A percentile compares a stretch with the other conserved stretches of the same genome.
These are phyloP conservation scores for Diaporthe sp. DNA, from an alignment of 2,329 filamentous ascomycete genomes.

Conservation along the genomic window DNA sequence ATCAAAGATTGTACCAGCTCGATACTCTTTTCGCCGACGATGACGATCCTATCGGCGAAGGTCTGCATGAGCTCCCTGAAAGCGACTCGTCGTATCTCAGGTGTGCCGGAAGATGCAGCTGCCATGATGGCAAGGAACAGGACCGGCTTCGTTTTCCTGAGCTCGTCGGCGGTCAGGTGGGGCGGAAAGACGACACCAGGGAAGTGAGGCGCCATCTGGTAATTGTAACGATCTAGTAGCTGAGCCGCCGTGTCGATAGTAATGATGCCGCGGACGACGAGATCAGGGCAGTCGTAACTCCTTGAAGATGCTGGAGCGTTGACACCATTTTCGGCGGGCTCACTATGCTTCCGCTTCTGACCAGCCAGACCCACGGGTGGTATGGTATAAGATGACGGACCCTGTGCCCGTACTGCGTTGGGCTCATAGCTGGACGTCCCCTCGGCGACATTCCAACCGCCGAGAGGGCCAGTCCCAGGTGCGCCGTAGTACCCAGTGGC, in stretches of 20 bases:
- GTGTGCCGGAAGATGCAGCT: constrained; percentile 68
- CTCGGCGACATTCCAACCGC: constrained; percentile 30
- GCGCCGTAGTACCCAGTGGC: constrained; percentile 30
- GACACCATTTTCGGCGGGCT: constrained; percentile 38
- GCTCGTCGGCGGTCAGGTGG: constrained; percentile 62
- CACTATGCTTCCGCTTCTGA: constrained; percentile 53
- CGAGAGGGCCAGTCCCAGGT: constrained; percentile 24
- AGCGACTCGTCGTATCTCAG: constrained; percentile 68
- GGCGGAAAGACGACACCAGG: constrained; percentile 71
- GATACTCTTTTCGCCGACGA: constrained; percentile 82
- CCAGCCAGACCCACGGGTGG: constrained; percentile 46
- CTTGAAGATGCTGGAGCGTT: constrained; percentile 31
- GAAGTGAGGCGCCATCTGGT: constrained; percentile 69
- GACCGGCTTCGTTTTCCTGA: constrained; percentile 69
- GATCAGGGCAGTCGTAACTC: constrained; percentile 52
- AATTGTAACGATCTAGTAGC: constrained; percentile 68
- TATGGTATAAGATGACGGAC: constrained; percentile 31
- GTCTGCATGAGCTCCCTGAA: constrained; percentile 77
- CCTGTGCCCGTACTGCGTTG: constrained; percentile 28
- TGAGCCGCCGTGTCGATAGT: constrained; percentile 64
- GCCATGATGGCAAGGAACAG: constrained; percentile 79
- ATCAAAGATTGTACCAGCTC: constrained; percentile 85
- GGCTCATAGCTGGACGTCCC: constrained; percentile 14
- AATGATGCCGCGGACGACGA: constrained; percentile 70
- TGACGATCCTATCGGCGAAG: constrained; percentile 79